Evolutionary conservation across 1,284 basidiomycete genomes (phyloP), one percentile per base, ranked within the genome.

Genomic region (Pascua guehoae): DNA sequence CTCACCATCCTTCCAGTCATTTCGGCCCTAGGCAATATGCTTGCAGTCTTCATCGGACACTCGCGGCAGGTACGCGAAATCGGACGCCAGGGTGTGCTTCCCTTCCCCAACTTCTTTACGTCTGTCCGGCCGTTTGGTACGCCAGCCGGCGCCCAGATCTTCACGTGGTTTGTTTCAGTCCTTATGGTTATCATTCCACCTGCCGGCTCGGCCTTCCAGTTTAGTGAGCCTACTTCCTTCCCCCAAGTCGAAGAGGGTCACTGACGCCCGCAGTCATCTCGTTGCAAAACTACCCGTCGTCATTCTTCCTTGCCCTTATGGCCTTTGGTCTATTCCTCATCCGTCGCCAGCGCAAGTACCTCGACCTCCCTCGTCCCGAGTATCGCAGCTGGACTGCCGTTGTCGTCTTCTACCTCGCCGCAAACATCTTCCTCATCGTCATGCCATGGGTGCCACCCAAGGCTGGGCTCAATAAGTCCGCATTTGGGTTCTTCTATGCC

Each of bases 121-220:
- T 57, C 53, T 41, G 69, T 66, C 32, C 47, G 56, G 47, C 73
- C 74, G 4, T 75, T 76, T 58, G 70, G 70, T 18, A 69, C 75
- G 4, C 74, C 75, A 11, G 61, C 80, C 14, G 81, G 76, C 0
- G 79, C 81, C 8, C 71, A 82, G 42, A 60, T 79, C 7, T 63
- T 81, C 48, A 81, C 81, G 58, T 83, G 78, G 73, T 49, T 77
- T 15, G 64, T 83, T 12, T 81, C 81, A 0, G 69, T 79, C n/a
- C 75, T 84, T 58, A 78, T 85, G 54, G 80, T 85, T 62, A 66
- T 84, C 16, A 80, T 76, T 0, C 81, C 81, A 32, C 84, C 83
- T 0, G 78, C 81, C 14, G 81, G 80, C 50, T 81, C 82, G 64
- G 82, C 82, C 1, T 84, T 83, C 75, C 79, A 79, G 60, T 82